Evolutionary conservation across 1,284 basidiomycete species (phyloP), one percentile per base, ranked within the genome.

Genomic region (Heterobasidion irregulare): DNA sequence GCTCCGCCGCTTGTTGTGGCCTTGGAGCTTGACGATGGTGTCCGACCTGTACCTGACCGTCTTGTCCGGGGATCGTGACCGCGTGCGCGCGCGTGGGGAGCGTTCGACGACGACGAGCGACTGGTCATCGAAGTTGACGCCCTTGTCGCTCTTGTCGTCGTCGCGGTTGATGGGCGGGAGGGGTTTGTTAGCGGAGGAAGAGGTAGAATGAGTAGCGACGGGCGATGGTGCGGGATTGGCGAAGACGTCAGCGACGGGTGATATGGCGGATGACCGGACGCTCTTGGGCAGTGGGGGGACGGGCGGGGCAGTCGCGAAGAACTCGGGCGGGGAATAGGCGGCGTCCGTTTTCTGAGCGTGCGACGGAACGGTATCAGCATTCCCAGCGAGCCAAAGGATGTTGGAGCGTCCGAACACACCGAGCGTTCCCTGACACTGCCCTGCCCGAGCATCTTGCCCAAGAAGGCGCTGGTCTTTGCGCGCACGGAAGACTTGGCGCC

Each of bases 391-490:
- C 38, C 33, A 48, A 49, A 52, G 57, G 51, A 62, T n/a, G n/a
- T n/a, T 47, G 47, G 47, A 35, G 44, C 35, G 26, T 38, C 2
- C 53, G 13, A 44, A 74, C 84, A 66, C 70, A 89, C 87, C 55
- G 81, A 82, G 71, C 84, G 81, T 66, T 89, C 86, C 54, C 85
- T 77, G 10, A 79, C 72, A 35, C 74, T 78, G 50, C 73, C 76
- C 60, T 83, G 77, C 2, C 86, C 86, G 45, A 86, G 69, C 82
- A 91, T 84, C 66, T 84, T 89, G 2, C 86, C 86, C 59, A 86
- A 73, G 64, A 91, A 84, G 45, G 86, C 86, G 61, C 79, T 87
- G 18, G 87, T 89, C 68, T 89, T 90, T 45, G 81, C 77, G 56
- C 87, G 73, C 52, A 90, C 82, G 8, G 88, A 82, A 12, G 78